Conservation (phyloP, 2,329 filamentous ascomycete genomes). For the Rhynchosporium agropyri region DNA sequence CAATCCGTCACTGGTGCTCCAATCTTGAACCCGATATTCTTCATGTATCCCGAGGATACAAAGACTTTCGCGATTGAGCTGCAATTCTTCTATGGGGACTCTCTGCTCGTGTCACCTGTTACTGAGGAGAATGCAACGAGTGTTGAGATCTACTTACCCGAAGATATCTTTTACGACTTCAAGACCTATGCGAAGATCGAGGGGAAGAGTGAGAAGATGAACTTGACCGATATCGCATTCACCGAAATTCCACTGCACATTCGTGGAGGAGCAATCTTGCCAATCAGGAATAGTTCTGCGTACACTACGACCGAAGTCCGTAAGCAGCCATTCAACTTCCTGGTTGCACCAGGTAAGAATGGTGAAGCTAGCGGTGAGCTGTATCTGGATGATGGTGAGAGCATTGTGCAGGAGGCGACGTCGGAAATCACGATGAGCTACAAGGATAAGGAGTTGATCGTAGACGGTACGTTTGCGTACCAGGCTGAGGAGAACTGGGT, state of each 20-base stretch:
- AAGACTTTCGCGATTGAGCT: slow-evolving; percentile 50
- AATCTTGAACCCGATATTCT: slow-evolving; percentile 71
- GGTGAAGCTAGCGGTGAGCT: slow-evolving; percentile 67
- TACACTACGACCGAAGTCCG: slow-evolving; percentile 68
- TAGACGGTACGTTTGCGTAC: slow-evolving; percentile 59
- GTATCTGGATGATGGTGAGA: slow-evolving; percentile 79
- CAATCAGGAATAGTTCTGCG: slow-evolving; percentile 55
- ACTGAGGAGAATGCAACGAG: slow-evolving; percentile 48
- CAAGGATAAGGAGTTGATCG: slow-evolving; percentile 52
- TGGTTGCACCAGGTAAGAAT: slow-evolving; percentile 65
- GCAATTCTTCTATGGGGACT: slow-evolving; percentile 55
- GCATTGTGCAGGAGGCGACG: slow-evolving; percentile 58
- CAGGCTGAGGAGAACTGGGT: slow-evolving; percentile 47
- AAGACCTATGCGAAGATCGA: slow-evolving; percentile 53
- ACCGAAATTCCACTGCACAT: slow-evolving; percentile 68
- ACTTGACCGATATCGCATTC: slow-evolving; percentile 46
- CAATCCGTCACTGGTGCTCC: slow-evolving; percentile 66
- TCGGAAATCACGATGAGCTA: slow-evolving; percentile 65
- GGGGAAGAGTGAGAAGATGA: slow-evolving; percentile 46
- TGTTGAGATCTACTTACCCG: slow-evolving; percentile 53
- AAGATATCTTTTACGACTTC: slow-evolving; percentile 53
- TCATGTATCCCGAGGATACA: slow-evolving; percentile 61
- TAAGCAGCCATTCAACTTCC: slow-evolving; percentile 67
- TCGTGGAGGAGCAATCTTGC: slow-evolving; percentile 65
- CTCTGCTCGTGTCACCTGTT: slow-evolving; percentile 54